phyloP scores from a whole-genome alignment of 2,329 filamentous ascomycete species.

The Cytospora paraplurivora region DNA sequence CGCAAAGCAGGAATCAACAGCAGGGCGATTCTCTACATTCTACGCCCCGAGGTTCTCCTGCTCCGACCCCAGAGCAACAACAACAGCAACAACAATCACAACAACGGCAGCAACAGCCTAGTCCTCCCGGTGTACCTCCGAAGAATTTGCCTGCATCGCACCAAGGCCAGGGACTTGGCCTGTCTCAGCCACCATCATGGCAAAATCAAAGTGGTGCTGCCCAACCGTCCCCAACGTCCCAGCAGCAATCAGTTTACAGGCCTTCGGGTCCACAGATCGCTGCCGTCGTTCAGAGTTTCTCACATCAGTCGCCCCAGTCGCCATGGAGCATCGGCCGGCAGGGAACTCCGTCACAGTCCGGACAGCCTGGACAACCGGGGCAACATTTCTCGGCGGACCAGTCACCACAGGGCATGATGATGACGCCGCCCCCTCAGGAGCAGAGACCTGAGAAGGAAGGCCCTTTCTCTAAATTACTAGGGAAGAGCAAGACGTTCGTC shows the following conservation, averaged over 20 bases:
- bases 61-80: slow-evolving; percentile 22
- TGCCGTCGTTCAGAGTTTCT: slow-evolving; percentile 17
- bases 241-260: slow-evolving; percentile 27
- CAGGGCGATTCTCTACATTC: slow-evolving; percentile 18
- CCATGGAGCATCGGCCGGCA: slow-evolving; percentile 24
- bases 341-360: slow-evolving; percentile 11
- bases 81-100: not conserved
- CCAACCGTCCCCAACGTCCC: slow-evolving; percentile 7
- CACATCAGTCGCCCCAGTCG: slow-evolving; percentile 17
- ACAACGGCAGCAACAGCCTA: not conserved
- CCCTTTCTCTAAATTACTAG: slow-evolving; percentile 29
- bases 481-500: slow-evolving; percentile 28
- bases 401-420: slow-evolving; percentile 22
- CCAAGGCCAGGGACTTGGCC: slow-evolving; percentile 15
- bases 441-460: slow-evolving; percentile 28
- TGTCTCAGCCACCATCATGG: slow-evolving; percentile 8
- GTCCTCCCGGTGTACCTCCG: slow-evolving; percentile 22
- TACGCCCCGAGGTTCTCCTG: slow-evolving; percentile 24
- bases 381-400: slow-evolving; percentile 18
- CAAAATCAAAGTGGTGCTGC: slow-evolving; percentile 2
- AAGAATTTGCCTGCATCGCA: slow-evolving; percentile 16
- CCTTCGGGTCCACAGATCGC: slow-evolving; percentile 22
- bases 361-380: slow-evolving; percentile 1
- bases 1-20: slow-evolving; percentile 14
- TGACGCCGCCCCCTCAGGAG: slow-evolving; percentile 21